These are phyloP conservation scores for Aquilaria yunnanensis DNA, from an alignment of 345 rosid species.

Conservation along the genomic window DNA sequence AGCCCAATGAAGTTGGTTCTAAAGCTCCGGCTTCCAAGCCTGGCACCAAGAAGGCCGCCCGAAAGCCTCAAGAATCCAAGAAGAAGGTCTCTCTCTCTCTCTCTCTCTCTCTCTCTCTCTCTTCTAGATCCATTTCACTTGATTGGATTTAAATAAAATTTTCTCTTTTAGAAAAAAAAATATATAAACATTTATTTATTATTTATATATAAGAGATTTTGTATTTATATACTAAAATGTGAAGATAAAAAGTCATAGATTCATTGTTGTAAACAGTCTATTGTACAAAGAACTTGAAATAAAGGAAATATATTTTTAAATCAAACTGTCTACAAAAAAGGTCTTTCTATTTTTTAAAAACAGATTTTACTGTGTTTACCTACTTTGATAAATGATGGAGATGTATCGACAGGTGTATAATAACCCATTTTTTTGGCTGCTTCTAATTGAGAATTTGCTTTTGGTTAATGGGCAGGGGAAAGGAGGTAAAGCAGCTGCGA, in stretches of 20 bases:
- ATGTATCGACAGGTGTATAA: background rate
- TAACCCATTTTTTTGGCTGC: background rate
- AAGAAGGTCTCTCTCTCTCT: conserved; percentile 9
- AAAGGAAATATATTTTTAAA: no score
- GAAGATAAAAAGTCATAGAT: no score
- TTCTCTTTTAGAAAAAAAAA: background rate
- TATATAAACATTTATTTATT: background rate
- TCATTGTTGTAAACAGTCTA: no score
- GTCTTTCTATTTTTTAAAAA: no score
- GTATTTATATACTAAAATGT: background rate
- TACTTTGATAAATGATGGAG: no score
- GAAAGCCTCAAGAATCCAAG: conserved; percentile 15
- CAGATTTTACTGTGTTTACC: no score
- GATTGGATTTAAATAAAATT: background rate
- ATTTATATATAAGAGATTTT: no score
- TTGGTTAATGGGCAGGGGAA: conserved; percentile 2
- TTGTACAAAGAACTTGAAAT: no score
- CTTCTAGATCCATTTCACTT: background rate
- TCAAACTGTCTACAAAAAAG: no score
- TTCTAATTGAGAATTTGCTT: background rate
- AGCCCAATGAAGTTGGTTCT: conserved; percentile 11
- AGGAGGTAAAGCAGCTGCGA: background rate
- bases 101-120: background rate
- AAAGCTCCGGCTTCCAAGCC: conserved; percentile 20
- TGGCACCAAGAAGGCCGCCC: conserved; percentile 15